Base-by-base conservation (phyloP, 129 eudicot species). In the Escallonia rubra region DNA sequence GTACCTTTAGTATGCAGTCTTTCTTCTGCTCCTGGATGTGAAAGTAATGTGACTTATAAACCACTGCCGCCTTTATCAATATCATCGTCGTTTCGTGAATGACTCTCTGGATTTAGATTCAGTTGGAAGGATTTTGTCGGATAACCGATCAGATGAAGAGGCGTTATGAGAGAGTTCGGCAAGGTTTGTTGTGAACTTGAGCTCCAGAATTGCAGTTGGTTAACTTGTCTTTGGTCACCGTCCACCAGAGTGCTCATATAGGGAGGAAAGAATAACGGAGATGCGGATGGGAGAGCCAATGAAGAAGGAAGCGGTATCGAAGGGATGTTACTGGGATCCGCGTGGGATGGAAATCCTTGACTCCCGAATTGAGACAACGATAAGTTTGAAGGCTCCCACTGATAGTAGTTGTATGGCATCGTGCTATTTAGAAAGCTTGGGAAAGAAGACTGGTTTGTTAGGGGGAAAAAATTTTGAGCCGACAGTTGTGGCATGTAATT, bases 321-420 rank as follows among this genome's bases (percentile, higher is more conserved):
- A 48, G 63, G 13, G 76, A 39, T 44, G 53, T 52, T 64, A 38
- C 11, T 68, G 12, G 65, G 45, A 57, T 68, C 80, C 41, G 69
- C 50, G 61, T 86, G 90, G 50, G 85, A 71, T 76, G 85, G 67
- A 57, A 72, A 72, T 34, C 76, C 78, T 67, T 73, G 82, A 53
- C 72, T 82, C 72, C 95, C 95, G 16, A 82, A 82, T 70, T 82
- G 95, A 51, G 91, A 79, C 39, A 90, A 64, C 23, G 93, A 81
- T 68, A 86, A 73, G 63, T 74, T 87, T 45, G 89, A 67, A 75
- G 77, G 82, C 64, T 90, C 97, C 97, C 90, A 90, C 50, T 84
- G 84, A 63, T 80, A 76, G 73, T 67, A 82, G 16, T 81, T 89
- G 78, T 66, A 80, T 23, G 83, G 79, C 67, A 77, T 58, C 41